Percentiles rank a stretch among this genome's conserved stretches.
Evolutionary conservation across 2,329 filamentous ascomycete genomes (phyloP).

Genomic region (Cadophora luteo-olivacea): DNA sequence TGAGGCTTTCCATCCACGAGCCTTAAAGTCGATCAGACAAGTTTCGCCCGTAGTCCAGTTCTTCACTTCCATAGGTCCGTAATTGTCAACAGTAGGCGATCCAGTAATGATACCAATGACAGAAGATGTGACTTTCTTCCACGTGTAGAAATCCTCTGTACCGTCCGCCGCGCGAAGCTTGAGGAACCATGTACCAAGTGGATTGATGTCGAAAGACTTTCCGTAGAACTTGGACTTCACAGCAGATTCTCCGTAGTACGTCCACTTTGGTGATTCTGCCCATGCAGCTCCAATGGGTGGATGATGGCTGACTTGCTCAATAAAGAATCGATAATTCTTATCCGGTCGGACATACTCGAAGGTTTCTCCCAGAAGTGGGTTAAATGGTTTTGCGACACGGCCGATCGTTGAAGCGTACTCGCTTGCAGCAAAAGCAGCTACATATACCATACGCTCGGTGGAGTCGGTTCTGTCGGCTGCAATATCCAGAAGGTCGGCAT

Average conservation of each 20-base stretch:
- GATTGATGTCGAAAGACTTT: conserved; percentile 96
- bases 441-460: conserved; percentile 90
- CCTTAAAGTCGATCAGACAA: conserved; percentile 91
- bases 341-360: conserved; percentile 96
- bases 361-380: conserved; percentile 93
- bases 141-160: conserved; percentile 89
- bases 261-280: conserved; percentile 93
- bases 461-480: conserved; percentile 87
- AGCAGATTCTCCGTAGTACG: conserved; percentile 94
- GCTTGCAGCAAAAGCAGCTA: conserved; percentile 93
- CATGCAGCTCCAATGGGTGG: conserved; percentile 92
- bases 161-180: conserved; percentile 79
- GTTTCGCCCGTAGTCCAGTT: conserved; percentile 96
- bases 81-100: conserved; percentile 96
- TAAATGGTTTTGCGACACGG: conserved; percentile 97
- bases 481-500: conserved; percentile 87
- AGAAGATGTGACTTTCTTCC: conserved; percentile 98
- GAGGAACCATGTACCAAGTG: conserved; percentile 95
- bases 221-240: conserved; percentile 98
- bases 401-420: conserved; percentile 98
- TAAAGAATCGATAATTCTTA: conserved; percentile 97
- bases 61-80: conserved; percentile 95
- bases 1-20: conserved; percentile 92
- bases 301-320: conserved; percentile 98
- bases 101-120: conserved; percentile 99